Percentiles rank a stretch among this genome's conserved stretches.
These are phyloP conservation scores for Ascochyta koolunga DNA, from an alignment of 2,329 filamentous ascomycete species.

Conservation along the genomic window DNA sequence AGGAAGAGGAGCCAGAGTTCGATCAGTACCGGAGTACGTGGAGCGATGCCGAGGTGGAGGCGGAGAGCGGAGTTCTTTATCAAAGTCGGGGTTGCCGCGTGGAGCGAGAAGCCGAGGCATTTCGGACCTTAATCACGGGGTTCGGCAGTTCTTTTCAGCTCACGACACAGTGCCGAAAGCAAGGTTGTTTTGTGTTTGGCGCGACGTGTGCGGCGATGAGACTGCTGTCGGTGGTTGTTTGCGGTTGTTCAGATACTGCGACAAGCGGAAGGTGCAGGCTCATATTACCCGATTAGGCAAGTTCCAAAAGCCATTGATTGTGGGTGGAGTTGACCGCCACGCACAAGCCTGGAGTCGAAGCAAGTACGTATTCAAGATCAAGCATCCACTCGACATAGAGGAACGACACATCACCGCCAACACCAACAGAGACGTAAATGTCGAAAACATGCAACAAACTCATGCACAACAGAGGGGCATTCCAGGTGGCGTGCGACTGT, in stretches of 20 bases:
- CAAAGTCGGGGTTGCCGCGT: slow-evolving; percentile 54
- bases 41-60: slow-evolving; percentile 12
- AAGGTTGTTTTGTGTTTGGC: not conserved
- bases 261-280: not conserved
- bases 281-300: not conserved
- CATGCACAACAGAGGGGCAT: too few species aligned
- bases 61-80: slow-evolving; percentile 51
- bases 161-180: not conserved
- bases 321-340: too few species aligned
- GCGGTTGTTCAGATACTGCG: not conserved
- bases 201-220: not conserved
- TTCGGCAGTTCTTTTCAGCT: slow-evolving; percentile 12
- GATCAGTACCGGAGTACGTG: slow-evolving; percentile 3
- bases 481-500: too few species aligned
- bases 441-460: too few species aligned
- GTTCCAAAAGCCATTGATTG: not conserved
- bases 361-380: too few species aligned
- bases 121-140: slow-evolving; percentile 25
- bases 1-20: not conserved
- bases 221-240: not conserved
- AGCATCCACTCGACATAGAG: too few species aligned
- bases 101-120: slow-evolving; percentile 42
- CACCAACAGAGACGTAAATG: too few species aligned
- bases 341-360: too few species aligned
- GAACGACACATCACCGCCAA: too few species aligned